Percentiles rank a stretch among this genome's conserved stretches.
Evolutionary conservation across 73 alveolate species (phyloP).

Genomic region (Diophrys sp.): DNA sequence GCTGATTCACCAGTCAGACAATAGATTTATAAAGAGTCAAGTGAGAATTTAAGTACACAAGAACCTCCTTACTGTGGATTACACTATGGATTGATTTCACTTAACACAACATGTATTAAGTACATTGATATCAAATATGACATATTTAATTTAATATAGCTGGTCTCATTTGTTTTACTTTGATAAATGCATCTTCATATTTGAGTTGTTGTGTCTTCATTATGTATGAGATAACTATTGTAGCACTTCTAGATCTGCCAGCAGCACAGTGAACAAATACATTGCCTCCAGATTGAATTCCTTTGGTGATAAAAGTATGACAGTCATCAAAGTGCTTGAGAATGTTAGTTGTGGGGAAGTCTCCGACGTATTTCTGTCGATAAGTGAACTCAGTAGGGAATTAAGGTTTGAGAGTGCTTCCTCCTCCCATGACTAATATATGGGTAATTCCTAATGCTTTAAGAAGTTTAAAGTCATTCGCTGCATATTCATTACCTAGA

Average conservation of each 20-base stretch:
- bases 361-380: slow-evolving; percentile 32
- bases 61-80: too few species aligned
- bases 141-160: too few species aligned
- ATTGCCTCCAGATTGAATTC: slow-evolving; percentile 36
- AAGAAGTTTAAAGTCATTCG: slow-evolving; percentile 25
- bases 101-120: too few species aligned
- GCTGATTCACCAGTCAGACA: too few species aligned
- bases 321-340: slow-evolving; percentile 23
- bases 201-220: slow-evolving; percentile 51
- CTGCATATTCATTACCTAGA: slow-evolving; percentile 36
- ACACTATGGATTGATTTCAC: too few species aligned
- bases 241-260: slow-evolving; percentile 66
- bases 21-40: too few species aligned
- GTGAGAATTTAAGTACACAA: too few species aligned
- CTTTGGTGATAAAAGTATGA: slow-evolving; percentile 34
- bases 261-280: slow-evolving; percentile 76
- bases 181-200: slow-evolving; percentile 34
- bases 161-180: slow-evolving; percentile 52
- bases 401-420: slow-evolving; percentile 19
- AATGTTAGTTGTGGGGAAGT: slow-evolving; percentile 38
- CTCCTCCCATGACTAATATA: slow-evolving; percentile 47
- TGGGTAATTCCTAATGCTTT: slow-evolving; percentile 45
- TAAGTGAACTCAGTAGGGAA: slow-evolving; percentile 45
- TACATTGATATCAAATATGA: too few species aligned
- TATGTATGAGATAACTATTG: slow-evolving; percentile 55